Percentiles rank a stretch among this genome's conserved stretches.
Evolutionary conservation across 441 rosid species (phyloP).

Genomic region (Aleurites moluccanus): DNA sequence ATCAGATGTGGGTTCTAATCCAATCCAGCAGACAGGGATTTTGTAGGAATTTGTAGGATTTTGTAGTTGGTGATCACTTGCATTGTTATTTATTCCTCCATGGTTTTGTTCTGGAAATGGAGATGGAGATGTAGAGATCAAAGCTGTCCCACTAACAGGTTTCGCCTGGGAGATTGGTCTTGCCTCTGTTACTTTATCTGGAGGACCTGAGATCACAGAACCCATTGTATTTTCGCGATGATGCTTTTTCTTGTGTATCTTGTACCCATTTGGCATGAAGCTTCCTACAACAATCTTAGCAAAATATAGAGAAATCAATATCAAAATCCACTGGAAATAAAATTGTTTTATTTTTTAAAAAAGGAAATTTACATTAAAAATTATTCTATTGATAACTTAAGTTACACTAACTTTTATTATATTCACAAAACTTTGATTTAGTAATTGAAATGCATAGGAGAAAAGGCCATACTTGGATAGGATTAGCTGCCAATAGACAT

Average conservation of each 20-base stretch:
- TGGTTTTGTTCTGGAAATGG: conserved; percentile 22
- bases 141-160: conserved; percentile 23
- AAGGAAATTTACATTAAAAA: too few relatives aligned
- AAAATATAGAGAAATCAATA: conserved; percentile 6
- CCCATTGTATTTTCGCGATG: conserved; percentile 26
- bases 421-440: not conserved
- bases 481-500: conserved; percentile 55
- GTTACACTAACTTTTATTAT: too few relatives aligned
- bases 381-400: too few relatives aligned
- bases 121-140: conserved; percentile 9
- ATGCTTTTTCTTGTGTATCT: conserved; percentile 33
- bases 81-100: conserved; percentile 11
- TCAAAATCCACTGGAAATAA: not conserved
- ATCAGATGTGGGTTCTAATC: conserved; percentile 27
- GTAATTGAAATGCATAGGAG: not conserved
- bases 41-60: conserved; percentile 4
- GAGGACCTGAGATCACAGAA: conserved; percentile 7
- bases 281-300: conserved; percentile 63
- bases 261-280: conserved; percentile 49
- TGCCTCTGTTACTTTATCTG: conserved; percentile 29
- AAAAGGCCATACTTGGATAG: conserved; percentile 49
- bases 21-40: conserved; percentile 31
- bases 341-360: not conserved
- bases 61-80: conserved; percentile 22
- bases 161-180: conserved; percentile 40